Evolutionary conservation across 1,139 yeast genomes (phyloP), one percentile per base, ranked within the genome.

Genomic region (Blastobotrys illinoisensis): DNA sequence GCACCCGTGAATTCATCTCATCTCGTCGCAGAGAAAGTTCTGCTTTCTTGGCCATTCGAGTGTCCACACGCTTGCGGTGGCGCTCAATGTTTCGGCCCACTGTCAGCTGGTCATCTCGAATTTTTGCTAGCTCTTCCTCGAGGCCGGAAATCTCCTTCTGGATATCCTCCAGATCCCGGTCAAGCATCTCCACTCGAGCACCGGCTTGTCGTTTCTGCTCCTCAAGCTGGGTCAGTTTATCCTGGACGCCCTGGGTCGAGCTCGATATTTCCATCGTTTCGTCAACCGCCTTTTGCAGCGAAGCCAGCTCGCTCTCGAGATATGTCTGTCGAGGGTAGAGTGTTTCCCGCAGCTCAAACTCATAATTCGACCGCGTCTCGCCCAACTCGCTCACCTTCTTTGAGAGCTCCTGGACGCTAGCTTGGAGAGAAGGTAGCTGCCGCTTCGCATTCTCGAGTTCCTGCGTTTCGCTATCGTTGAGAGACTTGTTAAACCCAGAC

Each of bases 1-100:
- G 78, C 49, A 90, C 86, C 64, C 82, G 86, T 58, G 79, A 80
- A 59, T 84, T 86, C 23, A 88, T 72, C 61, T 87, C 95, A 53
- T 86, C 88, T 59, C 88, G 79, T 16, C 96, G 79, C 51, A 78
- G 74, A 6, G 74, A 67, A 54, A 88, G 71, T 9, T 85, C 71
- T 0, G 88, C 76, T 62, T 85, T 86, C 64, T 81, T 85, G 40
- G 86, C 79, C 62, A 88, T 74, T 13, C 77, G 77, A 59, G 79
- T 83, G 64, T 88, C 96, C 1, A 86, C 78, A n/a, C 70, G 72
- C 60, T 85, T 86, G 55, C 86, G 83, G 55, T 78, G 80, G 51
- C 77, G 78, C 56, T 86, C 91, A 52, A 88, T 71, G 56, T 79
- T 79, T 55, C 78, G 79, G 48, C 86, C 70, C 1, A 83, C 68